A percentile compares a stretch with the other conserved stretches of the same genome.
Conservation (phyloP, 495 filamentous ascomycete genomes). For the Sordaria brevicollis region DNA sequence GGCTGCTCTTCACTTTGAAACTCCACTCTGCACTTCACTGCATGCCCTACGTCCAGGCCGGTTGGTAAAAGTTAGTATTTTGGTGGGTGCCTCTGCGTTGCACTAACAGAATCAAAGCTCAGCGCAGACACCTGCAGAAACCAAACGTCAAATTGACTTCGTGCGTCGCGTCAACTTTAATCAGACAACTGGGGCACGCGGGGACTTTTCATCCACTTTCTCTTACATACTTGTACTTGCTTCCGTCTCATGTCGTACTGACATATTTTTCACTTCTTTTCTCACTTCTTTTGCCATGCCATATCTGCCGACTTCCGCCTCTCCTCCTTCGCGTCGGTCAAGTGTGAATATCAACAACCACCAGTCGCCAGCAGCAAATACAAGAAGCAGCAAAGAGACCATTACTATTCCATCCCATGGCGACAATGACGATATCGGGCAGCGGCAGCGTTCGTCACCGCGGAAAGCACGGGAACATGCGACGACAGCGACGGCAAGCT, state of each 20-base stretch:
- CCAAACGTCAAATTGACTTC: not conserved
- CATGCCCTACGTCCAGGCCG: not conserved
- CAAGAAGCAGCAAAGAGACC: not conserved
- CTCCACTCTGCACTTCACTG: not conserved
- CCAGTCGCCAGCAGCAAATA: not conserved
- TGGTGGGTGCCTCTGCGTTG: not conserved
- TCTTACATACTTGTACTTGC: too few species aligned
- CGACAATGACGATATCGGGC: not conserved
- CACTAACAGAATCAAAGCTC: not conserved
- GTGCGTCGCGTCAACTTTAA: not conserved
- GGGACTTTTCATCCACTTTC: not conserved
- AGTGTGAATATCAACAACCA: not conserved
- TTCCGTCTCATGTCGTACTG: not conserved
- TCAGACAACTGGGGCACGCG: not conserved
- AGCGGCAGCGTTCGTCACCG: not conserved
- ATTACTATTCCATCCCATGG: not conserved
- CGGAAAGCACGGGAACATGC: not conserved
- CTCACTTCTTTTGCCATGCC: not conserved
- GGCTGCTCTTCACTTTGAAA: not conserved
- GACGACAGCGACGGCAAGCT: not conserved
- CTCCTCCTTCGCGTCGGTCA: not conserved
- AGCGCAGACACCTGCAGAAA: not conserved
- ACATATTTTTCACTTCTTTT: not conserved
- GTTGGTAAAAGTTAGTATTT: not conserved
- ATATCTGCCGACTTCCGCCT: not conserved